Evolutionary conservation across 495 filamentous ascomycete genomes (phyloP), one percentile per base, ranked within the genome.

Genomic region (Hypomontagnella submonticulosa): DNA sequence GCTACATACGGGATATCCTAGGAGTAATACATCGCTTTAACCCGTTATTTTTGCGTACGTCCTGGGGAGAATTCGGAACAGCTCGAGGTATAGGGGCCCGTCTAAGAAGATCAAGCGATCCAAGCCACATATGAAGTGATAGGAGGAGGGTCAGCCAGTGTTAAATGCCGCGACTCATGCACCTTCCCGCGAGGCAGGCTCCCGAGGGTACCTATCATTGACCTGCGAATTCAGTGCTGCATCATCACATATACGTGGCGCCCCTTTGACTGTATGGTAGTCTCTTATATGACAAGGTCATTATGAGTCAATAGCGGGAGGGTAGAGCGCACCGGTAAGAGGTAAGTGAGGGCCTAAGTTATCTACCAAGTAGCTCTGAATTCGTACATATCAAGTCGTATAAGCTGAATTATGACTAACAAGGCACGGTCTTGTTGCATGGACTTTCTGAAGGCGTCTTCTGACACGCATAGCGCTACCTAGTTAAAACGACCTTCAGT

Each of bases 141-240:
- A 27, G 18, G 33, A 40, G 44, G 38, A 53, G 7, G 34, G 23
- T 53, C 13, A 19, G 48, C 51, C 13, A 55, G 43, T 44, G 44
- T 48, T 30, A 62, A 30, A 13, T 49, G 60, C 51, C 50, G 51
- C 51, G 38, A 38, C 27, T 36, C 32, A 57, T 71, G 71, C 71
- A 71, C 60, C 66, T 62, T 61, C 34, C 71, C 62, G 71, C 52
- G 52, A 63, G 53, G 57, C 53, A 67, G 27, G n/a, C 53, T 41
- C 48, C 48, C 27, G n/a, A 42, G 30, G 20, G 60, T 66, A 18
- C 55, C 55, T 65, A 69, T 66, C 36, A 61, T 44, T 58, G 37
- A 40, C 47, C 47, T 18, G 49, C 41, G 38, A 60, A 40, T 46
- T 58, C 55, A 19, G 27, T 34, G 54, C 54, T 20, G 65, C 36